Percentiles rank a stretch among this genome's conserved stretches.
Evolutionary conservation across 2,329 filamentous ascomycete genomes (phyloP).

Genomic region (Aspergillus versicolor): DNA sequence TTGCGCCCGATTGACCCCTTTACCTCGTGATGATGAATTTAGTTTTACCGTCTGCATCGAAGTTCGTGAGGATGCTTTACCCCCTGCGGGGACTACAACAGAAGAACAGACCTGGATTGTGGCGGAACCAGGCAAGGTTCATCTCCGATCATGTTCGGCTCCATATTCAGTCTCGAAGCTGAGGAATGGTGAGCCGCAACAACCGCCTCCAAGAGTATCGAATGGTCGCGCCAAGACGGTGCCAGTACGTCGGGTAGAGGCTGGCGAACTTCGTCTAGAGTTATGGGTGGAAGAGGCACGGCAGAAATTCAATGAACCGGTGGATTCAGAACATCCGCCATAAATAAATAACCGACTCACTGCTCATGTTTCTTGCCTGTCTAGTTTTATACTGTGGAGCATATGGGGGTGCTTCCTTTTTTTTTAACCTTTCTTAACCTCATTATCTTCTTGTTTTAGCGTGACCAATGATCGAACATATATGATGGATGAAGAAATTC

Average conservation of each 20-base stretch:
- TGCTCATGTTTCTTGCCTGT: constrained; percentile 12
- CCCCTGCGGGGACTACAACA: constrained; percentile 46
- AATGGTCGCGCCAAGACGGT: constrained; percentile 56
- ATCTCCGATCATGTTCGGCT: constrained; percentile 39
- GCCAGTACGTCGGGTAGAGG: constrained; percentile 62
- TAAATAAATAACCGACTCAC: constrained; percentile 22
- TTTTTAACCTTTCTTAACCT: constrained; percentile 15
- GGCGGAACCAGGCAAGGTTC: constrained; percentile 50
- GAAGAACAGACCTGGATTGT: constrained; percentile 62
- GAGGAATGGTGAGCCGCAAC: constrained; percentile 36
- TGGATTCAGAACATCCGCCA: constrained; percentile 37
- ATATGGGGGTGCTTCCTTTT: constrained; percentile 18
- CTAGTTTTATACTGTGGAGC: constrained; percentile 13
- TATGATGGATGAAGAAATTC: constrained; percentile 39
- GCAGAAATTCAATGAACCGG: constrained; percentile 50
- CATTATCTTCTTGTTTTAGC: constrained; percentile 40
- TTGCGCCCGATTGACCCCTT: constrained; percentile 42
- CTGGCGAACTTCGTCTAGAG: constrained; percentile 66
- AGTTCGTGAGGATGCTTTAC: constrained; percentile 46
- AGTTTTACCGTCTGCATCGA: constrained; percentile 52
- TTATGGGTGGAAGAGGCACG: constrained; percentile 68
- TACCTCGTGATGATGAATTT: constrained; percentile 49
- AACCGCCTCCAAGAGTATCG: constrained; percentile 32
- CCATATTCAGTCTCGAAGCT: constrained; percentile 40
- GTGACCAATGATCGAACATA: constrained; percentile 43